These are phyloP conservation scores for Stachybotrys elegans DNA, from an alignment of 2,329 filamentous ascomycete species.

Conservation along the genomic window DNA sequence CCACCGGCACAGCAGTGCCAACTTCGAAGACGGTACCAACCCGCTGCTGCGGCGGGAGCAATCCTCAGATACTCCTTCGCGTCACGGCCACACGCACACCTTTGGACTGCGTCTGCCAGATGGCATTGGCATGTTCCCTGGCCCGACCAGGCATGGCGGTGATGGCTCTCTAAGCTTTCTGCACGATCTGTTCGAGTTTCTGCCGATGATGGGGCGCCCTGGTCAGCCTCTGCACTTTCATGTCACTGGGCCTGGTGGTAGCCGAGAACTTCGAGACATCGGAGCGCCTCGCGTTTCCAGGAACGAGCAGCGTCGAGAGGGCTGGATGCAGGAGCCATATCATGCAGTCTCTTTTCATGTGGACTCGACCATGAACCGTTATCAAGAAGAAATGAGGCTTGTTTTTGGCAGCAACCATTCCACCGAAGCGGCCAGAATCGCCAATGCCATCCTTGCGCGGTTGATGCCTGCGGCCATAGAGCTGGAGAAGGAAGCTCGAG, in stretches of 20 bases:
- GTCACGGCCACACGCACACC: conserved; percentile 43
- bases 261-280: conserved; percentile 48
- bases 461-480: conserved; percentile 83
- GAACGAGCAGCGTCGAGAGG: conserved; percentile 44
- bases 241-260: conserved; percentile 43
- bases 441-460: conserved; percentile 63
- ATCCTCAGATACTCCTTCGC: conserved; percentile 41
- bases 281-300: conserved; percentile 34
- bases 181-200: conserved; percentile 50
- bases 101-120: conserved; percentile 49
- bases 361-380: conserved; percentile 68
- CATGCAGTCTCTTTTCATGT: conserved; percentile 72
- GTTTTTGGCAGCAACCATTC: conserved; percentile 64
- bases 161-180: conserved; percentile 51
- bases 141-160: conserved; percentile 27
- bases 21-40: conserved; percentile 77
- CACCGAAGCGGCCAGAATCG: conserved; percentile 64
- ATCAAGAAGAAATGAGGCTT: conserved; percentile 85
- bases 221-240: conserved; percentile 54
- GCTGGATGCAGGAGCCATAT: conserved; percentile 53
- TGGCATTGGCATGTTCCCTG: conserved; percentile 36
- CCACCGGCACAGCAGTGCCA: conserved; percentile 51
- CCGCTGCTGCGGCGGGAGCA: conserved; percentile 70
- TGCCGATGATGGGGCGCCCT: conserved; percentile 41
- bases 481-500: conserved; percentile 67